Evolutionary conservation across 2,329 filamentous ascomycete species (phyloP), one percentile per base, ranked within the genome.

Genomic region (Pseudonectria foliicola): DNA sequence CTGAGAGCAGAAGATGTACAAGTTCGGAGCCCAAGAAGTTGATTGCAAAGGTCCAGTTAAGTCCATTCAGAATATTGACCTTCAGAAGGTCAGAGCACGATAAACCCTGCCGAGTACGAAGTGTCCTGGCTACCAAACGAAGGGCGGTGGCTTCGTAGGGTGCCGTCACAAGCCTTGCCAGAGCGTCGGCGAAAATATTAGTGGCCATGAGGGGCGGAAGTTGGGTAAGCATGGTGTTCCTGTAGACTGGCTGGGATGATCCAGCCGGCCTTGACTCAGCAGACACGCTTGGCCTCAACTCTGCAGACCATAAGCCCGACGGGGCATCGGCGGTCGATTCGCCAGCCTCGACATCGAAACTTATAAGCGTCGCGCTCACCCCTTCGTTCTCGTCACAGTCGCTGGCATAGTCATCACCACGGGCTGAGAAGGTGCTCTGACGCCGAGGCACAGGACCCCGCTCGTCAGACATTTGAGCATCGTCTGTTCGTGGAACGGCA

Each of bases 321-420:
- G 68, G 68, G 3, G 64, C 62, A 31, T 74, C 70, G 5, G 18
- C 18, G 3, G 62, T 65, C 1, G 70, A 61, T 30, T 77, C 73
- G 4, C 66, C 70, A 1, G 73, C 69, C 42, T 79, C 75, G 18
- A 78, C 73, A 37, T 79, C 75, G 37, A 79, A 77, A 43, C 71
- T 77, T 33, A 79, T 77, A 5, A 78, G 56, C 0, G 73, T 76
- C 2, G 73, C 68, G 35, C 67, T 73, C 15, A 77, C 59, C 31
- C 68, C 63, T 31, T 75, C 73, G 11, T 69, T 61, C 12, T 73
- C 73, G 31, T 76, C 73, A 34, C 77, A 74, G 30, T 77, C 75
- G 10, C 65, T 73, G 10, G 61, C 68, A 39, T 71, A 73, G 27
- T 75, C 73, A 37, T 71, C 68, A 11, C 61, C 67, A n/a, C 67